These are phyloP conservation scores for Ballota nigra DNA, from an alignment of 257 asterid species.

Conservation along the genomic window DNA sequence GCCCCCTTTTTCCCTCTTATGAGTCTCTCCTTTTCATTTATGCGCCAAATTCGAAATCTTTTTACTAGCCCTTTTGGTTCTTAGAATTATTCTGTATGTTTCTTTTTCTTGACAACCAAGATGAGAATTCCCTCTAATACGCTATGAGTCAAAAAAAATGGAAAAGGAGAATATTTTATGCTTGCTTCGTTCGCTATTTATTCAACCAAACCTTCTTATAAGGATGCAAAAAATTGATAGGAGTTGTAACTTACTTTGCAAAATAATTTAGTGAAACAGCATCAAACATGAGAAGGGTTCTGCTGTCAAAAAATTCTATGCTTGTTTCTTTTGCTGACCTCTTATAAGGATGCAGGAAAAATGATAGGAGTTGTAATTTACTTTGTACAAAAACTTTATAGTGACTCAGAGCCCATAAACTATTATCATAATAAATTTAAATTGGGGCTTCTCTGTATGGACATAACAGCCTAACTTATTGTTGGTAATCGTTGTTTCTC, in stretches of 20 bases:
- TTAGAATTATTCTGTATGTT: not conserved
- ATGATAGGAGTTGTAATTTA: not conserved
- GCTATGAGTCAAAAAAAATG: not conserved
- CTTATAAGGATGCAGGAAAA: not conserved
- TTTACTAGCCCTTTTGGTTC: not conserved
- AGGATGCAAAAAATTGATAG: not conserved
- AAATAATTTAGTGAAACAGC: too few species aligned
- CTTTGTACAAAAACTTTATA: not conserved
- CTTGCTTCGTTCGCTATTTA: not conserved
- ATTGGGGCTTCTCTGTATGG: not conserved
- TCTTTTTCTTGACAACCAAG: not conserved
- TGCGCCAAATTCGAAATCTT: not conserved
- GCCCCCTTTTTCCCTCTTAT: not conserved
- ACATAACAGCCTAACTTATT: not conserved
- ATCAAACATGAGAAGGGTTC: not conserved
- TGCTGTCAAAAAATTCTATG: not conserved
- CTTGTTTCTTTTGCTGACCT: not conserved
- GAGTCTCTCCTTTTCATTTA: not conserved
- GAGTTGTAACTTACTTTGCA: not conserved
- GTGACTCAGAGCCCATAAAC: not conserved
- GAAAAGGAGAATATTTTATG: not conserved
- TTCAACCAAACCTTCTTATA: not conserved
- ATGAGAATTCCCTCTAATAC: not conserved
- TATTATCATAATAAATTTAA: not conserved
- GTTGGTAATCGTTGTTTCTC: not conserved